Percentiles rank a stretch among this genome's conserved stretches.
phyloP scores from a whole-genome alignment of 371 early-diverging fungal species.

The Blastocladiella emersonii region DNA sequence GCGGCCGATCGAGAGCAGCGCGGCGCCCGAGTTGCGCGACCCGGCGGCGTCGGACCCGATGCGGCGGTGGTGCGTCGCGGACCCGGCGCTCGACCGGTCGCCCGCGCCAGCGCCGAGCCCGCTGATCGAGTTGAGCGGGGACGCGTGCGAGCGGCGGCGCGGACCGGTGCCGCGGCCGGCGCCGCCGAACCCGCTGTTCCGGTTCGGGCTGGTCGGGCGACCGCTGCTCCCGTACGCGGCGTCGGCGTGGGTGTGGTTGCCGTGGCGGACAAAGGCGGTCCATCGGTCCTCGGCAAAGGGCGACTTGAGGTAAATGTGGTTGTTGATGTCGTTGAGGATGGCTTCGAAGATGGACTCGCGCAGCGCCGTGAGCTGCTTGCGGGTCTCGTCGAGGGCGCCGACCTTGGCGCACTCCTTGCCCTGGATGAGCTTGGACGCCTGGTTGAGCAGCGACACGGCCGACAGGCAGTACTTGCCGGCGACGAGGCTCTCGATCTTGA shows the following conservation, averaged over 20 bases:
- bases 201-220: background rate
- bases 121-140: too few species aligned
- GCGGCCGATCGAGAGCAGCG: background rate
- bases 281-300: slow-evolving; percentile 7
- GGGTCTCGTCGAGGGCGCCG: slow-evolving; percentile 6
- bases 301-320: slow-evolving; percentile 8
- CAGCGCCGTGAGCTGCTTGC: background rate
- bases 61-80: background rate
- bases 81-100: background rate
- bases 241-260: too few species aligned
- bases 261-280: background rate
- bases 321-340: slow-evolving; percentile 8
- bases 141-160: too few species aligned
- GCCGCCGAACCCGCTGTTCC: background rate
- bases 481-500: slow-evolving; percentile 7
- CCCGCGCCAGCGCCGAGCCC: too few species aligned
- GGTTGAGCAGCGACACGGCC: slow-evolving; percentile 5
- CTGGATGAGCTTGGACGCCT: background rate
- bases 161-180: background rate
- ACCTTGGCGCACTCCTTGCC: slow-evolving; percentile 5
- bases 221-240: background rate
- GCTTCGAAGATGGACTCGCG: slow-evolving; percentile 5
- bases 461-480: slow-evolving; percentile 7
- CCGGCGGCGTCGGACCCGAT: too few species aligned
- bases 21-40: background rate